Conservation (phyloP, 257 asterid genomes). For the Nicotiana benthamiana region DNA sequence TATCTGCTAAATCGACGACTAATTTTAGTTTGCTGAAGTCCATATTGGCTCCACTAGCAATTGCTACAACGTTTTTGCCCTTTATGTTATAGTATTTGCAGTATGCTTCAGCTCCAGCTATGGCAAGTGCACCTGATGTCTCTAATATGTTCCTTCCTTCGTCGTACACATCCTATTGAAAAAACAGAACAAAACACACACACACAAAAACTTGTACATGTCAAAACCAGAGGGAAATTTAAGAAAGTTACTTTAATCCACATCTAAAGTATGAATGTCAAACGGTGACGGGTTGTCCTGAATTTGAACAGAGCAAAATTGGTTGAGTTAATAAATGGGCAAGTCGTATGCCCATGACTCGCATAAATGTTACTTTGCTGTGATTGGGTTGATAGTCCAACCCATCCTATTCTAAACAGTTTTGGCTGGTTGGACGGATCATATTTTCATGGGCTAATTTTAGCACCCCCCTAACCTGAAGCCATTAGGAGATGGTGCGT, state of each 20-base stretch:
- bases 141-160: slow-evolving; percentile 87
- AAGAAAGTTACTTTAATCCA: too few species aligned
- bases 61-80: slow-evolving; percentile 70
- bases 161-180: slow-evolving; percentile 74
- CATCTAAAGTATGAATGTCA: too few species aligned
- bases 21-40: slow-evolving; percentile 73
- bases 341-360: too few species aligned
- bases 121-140: slow-evolving; percentile 93
- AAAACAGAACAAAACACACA: neutral
- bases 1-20: slow-evolving; percentile 77
- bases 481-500: neutral
- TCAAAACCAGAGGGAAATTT: too few species aligned
- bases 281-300: too few species aligned
- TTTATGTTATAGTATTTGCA: slow-evolving; percentile 65
- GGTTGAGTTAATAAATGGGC: too few species aligned
- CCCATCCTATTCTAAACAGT: too few species aligned
- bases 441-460: too few species aligned
- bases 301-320: too few species aligned
- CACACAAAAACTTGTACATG: too few species aligned
- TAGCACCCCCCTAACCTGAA: too few species aligned
- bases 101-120: slow-evolving; percentile 91
- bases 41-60: slow-evolving; percentile 96
- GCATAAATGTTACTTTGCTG: too few species aligned
- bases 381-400: neutral
- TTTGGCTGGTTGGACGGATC: neutral